phyloP scores from a whole-genome alignment of 1,139 yeast species.

The Lodderomyces margitis region DNA sequence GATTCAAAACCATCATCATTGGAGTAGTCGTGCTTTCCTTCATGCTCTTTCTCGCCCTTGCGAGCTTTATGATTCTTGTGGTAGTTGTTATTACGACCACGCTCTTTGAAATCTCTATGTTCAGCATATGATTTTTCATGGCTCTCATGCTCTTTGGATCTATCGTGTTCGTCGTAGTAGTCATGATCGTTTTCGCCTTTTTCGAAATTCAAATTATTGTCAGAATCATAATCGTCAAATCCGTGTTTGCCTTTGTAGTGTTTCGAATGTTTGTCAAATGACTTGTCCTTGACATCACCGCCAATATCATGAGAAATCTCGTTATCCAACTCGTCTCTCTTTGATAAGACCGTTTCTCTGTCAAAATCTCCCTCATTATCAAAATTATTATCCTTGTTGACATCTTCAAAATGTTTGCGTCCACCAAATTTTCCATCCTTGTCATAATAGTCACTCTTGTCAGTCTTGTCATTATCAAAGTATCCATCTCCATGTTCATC shows the following conservation, averaged over 20 bases:
- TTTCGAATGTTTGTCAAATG: constrained; percentile 2
- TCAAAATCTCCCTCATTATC: constrained; percentile 8
- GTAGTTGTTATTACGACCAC: neutral
- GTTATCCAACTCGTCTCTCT: constrained; percentile 2
- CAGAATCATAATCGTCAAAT: constrained; percentile 2
- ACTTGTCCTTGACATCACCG: constrained; percentile 2
- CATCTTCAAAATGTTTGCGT: constrained; percentile 4
- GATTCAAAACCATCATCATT: constrained; percentile 16
- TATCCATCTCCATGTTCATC: constrained; percentile 1
- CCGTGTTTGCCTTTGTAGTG: constrained; percentile 4
- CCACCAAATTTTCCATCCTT: constrained; percentile 4
- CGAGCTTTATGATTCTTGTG: neutral
- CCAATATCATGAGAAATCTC: constrained; percentile 1
- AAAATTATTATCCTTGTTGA: constrained; percentile 6
- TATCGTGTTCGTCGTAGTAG: neutral
- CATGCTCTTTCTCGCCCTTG: constrained; percentile 2
- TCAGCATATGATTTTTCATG: constrained; percentile 2
- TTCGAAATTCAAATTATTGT: constrained; percentile 2
- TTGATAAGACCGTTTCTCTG: constrained; percentile 6
- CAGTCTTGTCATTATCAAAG: neutral
- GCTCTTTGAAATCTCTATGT: constrained; percentile 3
- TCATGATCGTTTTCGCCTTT: neutral
- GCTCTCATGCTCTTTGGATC: constrained; percentile 2
- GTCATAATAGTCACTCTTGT: neutral
- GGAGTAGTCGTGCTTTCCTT: neutral